Percentiles rank a stretch among this genome's conserved stretches.
These are phyloP conservation scores for Salicornia ramosissima DNA, from an alignment of 148 eudicot genomes.

Conservation along the genomic window DNA sequence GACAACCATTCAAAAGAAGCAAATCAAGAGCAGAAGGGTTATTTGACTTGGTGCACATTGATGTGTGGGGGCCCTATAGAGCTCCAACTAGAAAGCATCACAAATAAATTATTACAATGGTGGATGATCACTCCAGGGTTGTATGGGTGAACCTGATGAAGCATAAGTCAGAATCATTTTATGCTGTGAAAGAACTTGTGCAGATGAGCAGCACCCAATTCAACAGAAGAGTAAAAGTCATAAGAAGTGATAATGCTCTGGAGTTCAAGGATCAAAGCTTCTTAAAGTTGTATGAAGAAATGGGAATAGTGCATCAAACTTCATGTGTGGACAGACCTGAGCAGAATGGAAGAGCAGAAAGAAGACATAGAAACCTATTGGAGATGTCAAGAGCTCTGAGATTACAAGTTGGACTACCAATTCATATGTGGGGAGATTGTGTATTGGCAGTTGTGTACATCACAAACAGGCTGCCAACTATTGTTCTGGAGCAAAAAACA, in stretches of 20 bases:
- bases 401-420: too few relatives aligned
- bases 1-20: too few relatives aligned
- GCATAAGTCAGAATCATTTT: not conserved
- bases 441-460: too few relatives aligned
- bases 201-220: not conserved
- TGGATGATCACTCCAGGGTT: not conserved
- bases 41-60: not conserved
- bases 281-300: not conserved
- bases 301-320: not conserved
- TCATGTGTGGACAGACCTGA: too few relatives aligned
- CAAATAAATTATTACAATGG: not conserved
- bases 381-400: too few relatives aligned
- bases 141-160: not conserved
- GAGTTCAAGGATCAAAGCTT: not conserved
- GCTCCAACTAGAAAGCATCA: not conserved
- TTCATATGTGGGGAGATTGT: too few relatives aligned
- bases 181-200: too few relatives aligned
- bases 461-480: too few relatives aligned
- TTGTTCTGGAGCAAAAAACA: too few relatives aligned
- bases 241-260: not conserved
- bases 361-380: too few relatives aligned
- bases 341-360: too few relatives aligned
- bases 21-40: too few relatives aligned
- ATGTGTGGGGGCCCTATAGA: not conserved
- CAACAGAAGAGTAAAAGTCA: not conserved